phyloP scores from a whole-genome alignment of 176 grass and related monocot species.

The Eleusine coracana region DNA sequence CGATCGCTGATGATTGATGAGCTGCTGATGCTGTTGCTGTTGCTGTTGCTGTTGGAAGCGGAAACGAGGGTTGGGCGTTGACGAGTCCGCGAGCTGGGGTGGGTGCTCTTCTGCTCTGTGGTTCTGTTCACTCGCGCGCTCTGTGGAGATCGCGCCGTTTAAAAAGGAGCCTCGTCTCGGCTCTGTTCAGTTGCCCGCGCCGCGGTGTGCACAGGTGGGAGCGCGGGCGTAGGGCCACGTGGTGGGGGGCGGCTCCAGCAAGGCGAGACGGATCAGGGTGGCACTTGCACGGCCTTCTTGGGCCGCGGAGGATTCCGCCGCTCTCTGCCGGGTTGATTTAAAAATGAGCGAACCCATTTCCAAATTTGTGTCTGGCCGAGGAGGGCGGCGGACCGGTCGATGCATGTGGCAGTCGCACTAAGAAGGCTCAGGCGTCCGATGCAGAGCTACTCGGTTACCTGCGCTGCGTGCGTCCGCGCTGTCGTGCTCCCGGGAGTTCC shows the following conservation, averaged over 20 bases:
- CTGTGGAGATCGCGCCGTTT: not conserved
- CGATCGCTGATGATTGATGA: not conserved
- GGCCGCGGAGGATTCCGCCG: no score
- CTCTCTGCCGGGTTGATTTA: no score
- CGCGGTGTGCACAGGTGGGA: not conserved
- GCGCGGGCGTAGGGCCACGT: not conserved
- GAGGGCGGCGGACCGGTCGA: no score
- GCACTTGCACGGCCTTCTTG: no score
- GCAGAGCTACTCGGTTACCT: no score
- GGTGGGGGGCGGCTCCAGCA: not conserved
- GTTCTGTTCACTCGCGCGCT: not conserved
- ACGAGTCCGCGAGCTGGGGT: not conserved
- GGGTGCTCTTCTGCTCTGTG: not conserved
- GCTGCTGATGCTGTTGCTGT: no score
- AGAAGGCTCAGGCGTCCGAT: no score
- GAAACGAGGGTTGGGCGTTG: not conserved
- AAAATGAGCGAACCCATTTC: no score
- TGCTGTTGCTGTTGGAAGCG: not conserved
- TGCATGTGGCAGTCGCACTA: no score
- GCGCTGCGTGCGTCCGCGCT: not conserved
- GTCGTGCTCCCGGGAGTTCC: not conserved
- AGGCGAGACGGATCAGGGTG: not conserved
- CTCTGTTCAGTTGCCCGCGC: no score
- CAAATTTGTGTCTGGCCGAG: no score
- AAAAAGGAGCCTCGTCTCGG: not conserved